Conservation (phyloP, 2,329 filamentous ascomycete species). For the Cordyceps pruinosa region DNA sequence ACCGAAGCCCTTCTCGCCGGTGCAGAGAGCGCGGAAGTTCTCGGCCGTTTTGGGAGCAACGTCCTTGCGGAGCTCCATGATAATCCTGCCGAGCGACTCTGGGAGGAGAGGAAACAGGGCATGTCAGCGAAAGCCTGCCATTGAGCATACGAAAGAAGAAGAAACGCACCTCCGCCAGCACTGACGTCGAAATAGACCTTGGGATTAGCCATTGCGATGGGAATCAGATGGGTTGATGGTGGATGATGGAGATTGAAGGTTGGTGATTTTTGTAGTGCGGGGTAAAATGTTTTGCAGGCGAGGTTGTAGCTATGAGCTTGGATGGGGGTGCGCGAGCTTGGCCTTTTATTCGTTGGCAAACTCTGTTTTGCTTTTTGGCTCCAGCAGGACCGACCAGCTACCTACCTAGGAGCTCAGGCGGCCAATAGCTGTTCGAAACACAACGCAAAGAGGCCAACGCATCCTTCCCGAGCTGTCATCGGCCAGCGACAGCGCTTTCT, state of each 20-base stretch:
- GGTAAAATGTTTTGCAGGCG: background rate
- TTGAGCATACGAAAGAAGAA: background rate
- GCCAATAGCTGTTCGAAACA: background rate
- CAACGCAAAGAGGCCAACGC: background rate
- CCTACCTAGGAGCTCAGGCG: too few species aligned
- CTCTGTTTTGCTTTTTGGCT: conserved; percentile 2
- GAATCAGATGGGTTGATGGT: too few species aligned
- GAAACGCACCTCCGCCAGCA: conserved; percentile 14
- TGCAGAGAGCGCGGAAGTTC: conserved; percentile 15
- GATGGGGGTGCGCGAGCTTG: background rate
- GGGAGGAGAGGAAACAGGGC: background rate
- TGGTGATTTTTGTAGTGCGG: background rate
- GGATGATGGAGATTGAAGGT: too few species aligned
- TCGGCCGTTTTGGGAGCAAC: conserved; percentile 13
- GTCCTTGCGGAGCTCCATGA: conserved; percentile 11
- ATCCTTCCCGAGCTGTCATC: background rate
- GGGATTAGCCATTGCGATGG: conserved; percentile 11
- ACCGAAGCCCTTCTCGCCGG: conserved; percentile 13
- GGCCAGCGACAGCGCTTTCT: background rate
- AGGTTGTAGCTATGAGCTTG: background rate
- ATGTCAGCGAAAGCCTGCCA: background rate
- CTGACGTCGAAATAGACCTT: conserved; percentile 16
- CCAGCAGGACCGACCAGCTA: background rate
- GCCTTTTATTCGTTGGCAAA: conserved; percentile 1
- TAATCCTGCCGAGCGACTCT: conserved; percentile 13